phyloP scores from a whole-genome alignment of 768 basidiomycete species.

The Jaapia argillacea region DNA sequence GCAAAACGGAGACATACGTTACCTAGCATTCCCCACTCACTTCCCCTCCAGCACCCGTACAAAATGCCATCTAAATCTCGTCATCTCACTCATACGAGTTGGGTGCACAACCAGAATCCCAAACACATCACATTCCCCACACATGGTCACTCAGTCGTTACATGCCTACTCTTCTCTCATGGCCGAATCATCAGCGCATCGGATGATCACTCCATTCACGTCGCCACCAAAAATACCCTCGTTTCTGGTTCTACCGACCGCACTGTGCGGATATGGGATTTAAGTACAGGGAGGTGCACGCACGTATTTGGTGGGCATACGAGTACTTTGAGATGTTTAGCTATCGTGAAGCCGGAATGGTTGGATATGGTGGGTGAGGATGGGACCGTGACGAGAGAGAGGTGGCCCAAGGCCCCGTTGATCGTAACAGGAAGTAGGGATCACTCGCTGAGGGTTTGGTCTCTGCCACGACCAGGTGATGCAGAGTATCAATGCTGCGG shows the following conservation, averaged over 20 bases:
- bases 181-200: constrained; percentile 95
- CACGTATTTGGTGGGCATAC: constrained; percentile 96
- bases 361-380: constrained; percentile 51
- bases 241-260: constrained; percentile 93
- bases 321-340: constrained; percentile 90
- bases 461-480: constrained; percentile 57
- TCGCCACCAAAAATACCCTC: constrained; percentile 78
- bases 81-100: constrained; percentile 67
- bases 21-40: constrained; percentile 30
- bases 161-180: constrained; percentile 89
- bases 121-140: constrained; percentile 79
- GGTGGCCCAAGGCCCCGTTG: constrained; percentile 60
- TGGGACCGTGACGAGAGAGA: constrained; percentile 40
- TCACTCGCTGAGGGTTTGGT: constrained; percentile 57
- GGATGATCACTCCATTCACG: constrained; percentile 93
- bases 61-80: constrained; percentile 92
- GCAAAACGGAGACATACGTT: constrained; percentile 41
- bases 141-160: constrained; percentile 86
- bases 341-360: constrained; percentile 91
- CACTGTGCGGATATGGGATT: constrained; percentile 87
- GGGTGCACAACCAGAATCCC: constrained; percentile 65
- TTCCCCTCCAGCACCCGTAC: constrained; percentile 77
- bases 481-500: constrained; percentile 65
- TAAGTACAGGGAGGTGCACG: constrained; percentile 69
- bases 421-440: constrained; percentile 70